phyloP scores from a whole-genome alignment of 129 eudicot species.

The Gnaphalium uliginosum region DNA sequence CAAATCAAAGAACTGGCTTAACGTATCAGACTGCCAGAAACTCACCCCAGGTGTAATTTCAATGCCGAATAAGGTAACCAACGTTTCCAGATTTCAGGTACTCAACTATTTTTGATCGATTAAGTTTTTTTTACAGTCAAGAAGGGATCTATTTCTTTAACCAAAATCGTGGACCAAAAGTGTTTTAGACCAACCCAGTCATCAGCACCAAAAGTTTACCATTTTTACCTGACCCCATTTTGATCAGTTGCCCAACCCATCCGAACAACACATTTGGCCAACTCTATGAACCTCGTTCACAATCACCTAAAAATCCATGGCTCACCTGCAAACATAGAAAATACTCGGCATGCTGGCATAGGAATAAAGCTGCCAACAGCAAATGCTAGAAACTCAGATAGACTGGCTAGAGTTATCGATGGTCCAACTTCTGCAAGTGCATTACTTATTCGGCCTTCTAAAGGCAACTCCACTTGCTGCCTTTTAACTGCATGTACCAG shows the following conservation, averaged over 20 bases:
- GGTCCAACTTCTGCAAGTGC: constrained; percentile 99
- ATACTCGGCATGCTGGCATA: constrained; percentile 98
- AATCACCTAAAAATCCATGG: not conserved
- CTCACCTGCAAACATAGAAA: constrained; percentile 99
- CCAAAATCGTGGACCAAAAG: no score
- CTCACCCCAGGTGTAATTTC: not conserved
- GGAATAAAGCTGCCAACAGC: constrained; percentile 99
- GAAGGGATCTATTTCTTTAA: no score
- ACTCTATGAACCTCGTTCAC: not conserved
- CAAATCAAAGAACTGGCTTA: not conserved
- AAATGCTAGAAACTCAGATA: constrained; percentile 90
- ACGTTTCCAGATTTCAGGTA: no score
- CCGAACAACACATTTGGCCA: not conserved
- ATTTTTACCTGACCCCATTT: not conserved
- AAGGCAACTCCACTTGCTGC: constrained; percentile 72
- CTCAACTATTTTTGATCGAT: no score
- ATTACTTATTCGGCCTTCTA: constrained; percentile 89
- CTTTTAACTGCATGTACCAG: constrained; percentile 92
- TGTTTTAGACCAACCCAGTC: not conserved
- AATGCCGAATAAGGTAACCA: not conserved
- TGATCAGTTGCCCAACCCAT: not conserved
- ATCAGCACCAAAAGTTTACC: not conserved
- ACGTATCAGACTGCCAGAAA: not conserved
- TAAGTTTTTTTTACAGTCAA: no score
- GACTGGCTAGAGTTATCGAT: constrained; percentile 95